These are phyloP conservation scores for Monosporascus cannonballus DNA, from an alignment of 2,329 filamentous ascomycete species.

Conservation along the genomic window DNA sequence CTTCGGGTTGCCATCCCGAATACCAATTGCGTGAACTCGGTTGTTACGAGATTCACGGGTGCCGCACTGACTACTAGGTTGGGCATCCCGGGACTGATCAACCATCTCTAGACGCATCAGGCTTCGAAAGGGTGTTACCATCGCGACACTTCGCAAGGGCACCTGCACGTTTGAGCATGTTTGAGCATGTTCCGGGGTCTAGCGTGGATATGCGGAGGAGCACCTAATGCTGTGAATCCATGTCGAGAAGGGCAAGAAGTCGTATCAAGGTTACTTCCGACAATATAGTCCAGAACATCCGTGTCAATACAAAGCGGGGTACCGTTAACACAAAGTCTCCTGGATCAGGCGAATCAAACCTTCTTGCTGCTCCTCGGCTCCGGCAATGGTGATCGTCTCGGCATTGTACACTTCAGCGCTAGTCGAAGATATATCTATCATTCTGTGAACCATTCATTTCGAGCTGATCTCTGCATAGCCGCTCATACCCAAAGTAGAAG, in stretches of 20 bases:
- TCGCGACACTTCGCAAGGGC: background rate
- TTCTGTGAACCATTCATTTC: background rate
- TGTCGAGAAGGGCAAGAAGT: background rate
- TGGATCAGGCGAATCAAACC: background rate
- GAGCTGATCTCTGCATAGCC: background rate
- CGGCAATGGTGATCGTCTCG: no score
- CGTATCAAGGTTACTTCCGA: constrained; percentile 1
- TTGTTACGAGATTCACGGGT: background rate
- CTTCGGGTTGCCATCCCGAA: background rate
- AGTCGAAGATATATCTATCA: background rate
- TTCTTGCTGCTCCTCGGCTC: no score
- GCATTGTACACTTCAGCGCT: no score
- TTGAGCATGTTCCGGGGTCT: background rate
- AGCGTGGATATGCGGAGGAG: background rate
- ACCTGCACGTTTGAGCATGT: background rate
- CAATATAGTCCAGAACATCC: background rate
- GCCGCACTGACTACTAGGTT: background rate
- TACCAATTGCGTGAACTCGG: background rate
- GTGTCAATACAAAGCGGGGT: background rate
- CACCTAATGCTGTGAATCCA: constrained; percentile 5
- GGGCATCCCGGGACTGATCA: background rate
- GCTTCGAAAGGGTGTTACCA: background rate
- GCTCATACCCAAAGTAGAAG: background rate
- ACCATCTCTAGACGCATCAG: background rate
- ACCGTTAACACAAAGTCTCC: background rate